Conservation (phyloP, 2,329 filamentous ascomycete genomes). For the Xylariaceae sp. region DNA sequence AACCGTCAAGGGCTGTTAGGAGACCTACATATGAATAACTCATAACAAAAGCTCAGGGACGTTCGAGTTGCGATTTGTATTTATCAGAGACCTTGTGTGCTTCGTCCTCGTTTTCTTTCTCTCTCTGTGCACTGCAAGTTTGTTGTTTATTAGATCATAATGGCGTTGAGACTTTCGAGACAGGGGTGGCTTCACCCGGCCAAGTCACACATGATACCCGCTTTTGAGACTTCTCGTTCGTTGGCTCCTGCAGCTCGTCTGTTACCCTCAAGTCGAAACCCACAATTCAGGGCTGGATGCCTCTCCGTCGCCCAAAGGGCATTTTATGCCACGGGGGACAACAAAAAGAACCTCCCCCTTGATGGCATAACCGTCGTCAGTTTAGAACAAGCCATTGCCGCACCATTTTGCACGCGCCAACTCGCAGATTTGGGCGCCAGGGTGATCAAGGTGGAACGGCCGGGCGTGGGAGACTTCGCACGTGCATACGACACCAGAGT, state of each 20-base stretch:
- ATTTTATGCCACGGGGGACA: background rate
- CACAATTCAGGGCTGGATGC: background rate
- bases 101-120: background rate
- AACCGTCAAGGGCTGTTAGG: too few relatives aligned
- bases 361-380: constrained; percentile 47
- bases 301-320: background rate
- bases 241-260: background rate
- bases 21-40: too few relatives aligned
- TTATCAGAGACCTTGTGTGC: background rate
- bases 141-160: background rate
- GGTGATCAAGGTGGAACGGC: constrained; percentile 52
- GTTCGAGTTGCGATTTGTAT: background rate
- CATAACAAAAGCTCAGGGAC: too few relatives aligned
- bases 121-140: background rate
- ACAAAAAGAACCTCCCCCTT: constrained; percentile 27
- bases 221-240: background rate
- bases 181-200: background rate
- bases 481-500: constrained; percentile 47
- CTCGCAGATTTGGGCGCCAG: constrained; percentile 49
- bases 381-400: constrained; percentile 50
- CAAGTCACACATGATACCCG: background rate
- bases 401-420: constrained; percentile 50
- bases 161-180: background rate
- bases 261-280: background rate
- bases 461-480: constrained; percentile 47